These are phyloP conservation scores for Botryobasidium botryosum DNA, from an alignment of 768 basidiomycete genomes.

Conservation along the genomic window DNA sequence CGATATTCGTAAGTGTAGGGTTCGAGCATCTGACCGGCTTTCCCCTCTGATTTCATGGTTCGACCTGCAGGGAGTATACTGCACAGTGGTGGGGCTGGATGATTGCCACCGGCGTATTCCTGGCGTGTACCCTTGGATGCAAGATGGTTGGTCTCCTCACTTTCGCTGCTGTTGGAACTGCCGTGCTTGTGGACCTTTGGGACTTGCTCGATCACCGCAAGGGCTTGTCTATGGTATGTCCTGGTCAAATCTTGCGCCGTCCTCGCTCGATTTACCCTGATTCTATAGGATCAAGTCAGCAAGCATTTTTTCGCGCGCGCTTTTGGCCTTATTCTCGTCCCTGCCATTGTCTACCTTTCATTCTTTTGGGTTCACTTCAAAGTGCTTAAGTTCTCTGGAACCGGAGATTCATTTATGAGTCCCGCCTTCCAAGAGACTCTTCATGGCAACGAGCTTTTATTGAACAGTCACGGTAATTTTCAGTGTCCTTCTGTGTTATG, in stretches of 20 bases:
- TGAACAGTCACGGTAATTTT: conserved; percentile 73
- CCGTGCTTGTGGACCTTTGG: conserved; percentile 90
- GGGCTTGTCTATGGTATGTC: conserved; percentile 54
- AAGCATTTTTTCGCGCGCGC: conserved; percentile 78
- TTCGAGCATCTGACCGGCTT: not conserved
- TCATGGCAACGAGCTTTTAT: conserved; percentile 73
- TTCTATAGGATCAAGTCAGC: conserved; percentile 62
- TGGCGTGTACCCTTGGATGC: conserved; percentile 93
- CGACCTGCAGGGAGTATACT: conserved; percentile 53
- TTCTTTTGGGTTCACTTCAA: conserved; percentile 95
- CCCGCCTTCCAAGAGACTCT: conserved; percentile 96
- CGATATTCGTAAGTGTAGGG: conserved; percentile 51
- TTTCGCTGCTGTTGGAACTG: conserved; percentile 74
- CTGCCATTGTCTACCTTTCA: conserved; percentile 76
- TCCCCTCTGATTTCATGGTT: not conserved
- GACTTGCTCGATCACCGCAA: conserved; percentile 74
- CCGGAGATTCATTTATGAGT: conserved; percentile 95
- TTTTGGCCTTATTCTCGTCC: conserved; percentile 71
- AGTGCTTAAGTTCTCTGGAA: conserved; percentile 71
- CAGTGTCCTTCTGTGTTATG: not conserved
- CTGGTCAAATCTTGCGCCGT: not conserved
- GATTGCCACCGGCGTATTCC: conserved; percentile 71
- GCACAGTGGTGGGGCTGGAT: conserved; percentile 94
- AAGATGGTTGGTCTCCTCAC: conserved; percentile 96
- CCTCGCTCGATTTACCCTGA: not conserved